Evolutionary conservation across 2,329 filamentous ascomycete species (phyloP), one percentile per base, ranked within the genome.

Genomic region (Pseudogymnoascus sp.): DNA sequence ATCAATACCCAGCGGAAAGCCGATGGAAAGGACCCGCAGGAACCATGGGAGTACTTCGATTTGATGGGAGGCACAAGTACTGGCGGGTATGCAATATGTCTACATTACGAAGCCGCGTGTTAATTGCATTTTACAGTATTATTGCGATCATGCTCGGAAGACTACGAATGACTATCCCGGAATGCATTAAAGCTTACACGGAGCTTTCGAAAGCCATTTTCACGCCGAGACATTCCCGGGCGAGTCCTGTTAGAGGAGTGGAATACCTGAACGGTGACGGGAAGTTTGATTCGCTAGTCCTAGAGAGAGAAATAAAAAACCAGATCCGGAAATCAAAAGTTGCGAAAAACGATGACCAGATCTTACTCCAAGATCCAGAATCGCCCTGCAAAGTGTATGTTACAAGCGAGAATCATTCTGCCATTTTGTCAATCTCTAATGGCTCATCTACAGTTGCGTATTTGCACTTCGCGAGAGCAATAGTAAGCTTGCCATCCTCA

Each of bases 31-130:
- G 46, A 11, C 5, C 46, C 25, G n/a, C 7, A 11, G 8, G 46
- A 31, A 53, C 79, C 79, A 63, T 80, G 78, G 64, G 77, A 82
- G 65, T 82, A 81, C 69, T 82, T 82, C 69, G 80, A 82, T 66
- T 79, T 79, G 71, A 81, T 82, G 74, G 81, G 79, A 62, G 80
- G 80, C 21, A 82, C 79, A 4, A 79, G 76, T 40, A 82, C 79
- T 0, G 80, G 80, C n/a, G 80, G 80, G 12, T 60, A 60, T 60
- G 59, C 8, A 9, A 9, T 28, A 59, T 53, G 11, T 53, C 46
- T 16, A 11, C 14, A 16, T 2, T 12, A 5, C 5, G 3, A 2
- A 11, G 46, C 31, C 14, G 25, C 11, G 14, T 12, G 25, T n/a
- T 53, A 31, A 53, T 31, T 16, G 25, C 16, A 18, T 18, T 1